Percentiles rank a stretch among this genome's conserved stretches.
These are phyloP conservation scores for Phytophthora rubi DNA, from an alignment of 352 stramenopile species.

Conservation along the genomic window DNA sequence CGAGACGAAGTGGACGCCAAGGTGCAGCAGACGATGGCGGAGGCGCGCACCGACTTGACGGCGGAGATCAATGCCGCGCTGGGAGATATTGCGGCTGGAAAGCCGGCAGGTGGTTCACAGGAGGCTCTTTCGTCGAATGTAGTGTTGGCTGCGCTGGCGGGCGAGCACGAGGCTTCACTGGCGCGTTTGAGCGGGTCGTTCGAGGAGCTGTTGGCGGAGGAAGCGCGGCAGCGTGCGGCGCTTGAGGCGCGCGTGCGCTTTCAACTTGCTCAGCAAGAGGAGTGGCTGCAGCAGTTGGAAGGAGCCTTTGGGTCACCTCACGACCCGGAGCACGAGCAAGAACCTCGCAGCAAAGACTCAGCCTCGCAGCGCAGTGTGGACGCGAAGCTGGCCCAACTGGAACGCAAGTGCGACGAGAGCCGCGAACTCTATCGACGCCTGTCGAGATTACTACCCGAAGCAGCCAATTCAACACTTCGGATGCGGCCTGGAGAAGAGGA, in stretches of 20 bases:
- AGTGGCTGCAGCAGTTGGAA: constrained; percentile 85
- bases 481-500: constrained; percentile 14
- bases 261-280: constrained; percentile 70
- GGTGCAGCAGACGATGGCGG: constrained; percentile 22
- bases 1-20: constrained; percentile 64
- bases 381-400: constrained; percentile 27
- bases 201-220: constrained; percentile 62
- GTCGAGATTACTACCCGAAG: constrained; percentile 23
- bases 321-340: constrained; percentile 38
- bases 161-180: constrained; percentile 80
- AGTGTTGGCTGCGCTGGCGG: constrained; percentile 61
- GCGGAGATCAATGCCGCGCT: constrained; percentile 27
- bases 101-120: constrained; percentile 5
- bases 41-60: constrained; percentile 13
- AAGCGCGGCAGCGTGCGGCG: constrained; percentile 65
- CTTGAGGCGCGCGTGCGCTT: constrained; percentile 67
- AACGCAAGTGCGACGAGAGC: constrained; percentile 41
- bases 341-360: constrained; percentile 15
- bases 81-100: constrained; percentile 5
- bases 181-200: constrained; percentile 69
- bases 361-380: constrained; percentile 12
- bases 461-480: constrained; percentile 2
- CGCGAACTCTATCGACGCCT: constrained; percentile 27
- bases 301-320: constrained; percentile 66
- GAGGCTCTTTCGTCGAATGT: constrained; percentile 50